Percentiles rank a stretch among this genome's conserved stretches.
These are phyloP conservation scores for Oehlia diaphana DNA, from an alignment of 192 early-diverging fungal species.

Conservation along the genomic window DNA sequence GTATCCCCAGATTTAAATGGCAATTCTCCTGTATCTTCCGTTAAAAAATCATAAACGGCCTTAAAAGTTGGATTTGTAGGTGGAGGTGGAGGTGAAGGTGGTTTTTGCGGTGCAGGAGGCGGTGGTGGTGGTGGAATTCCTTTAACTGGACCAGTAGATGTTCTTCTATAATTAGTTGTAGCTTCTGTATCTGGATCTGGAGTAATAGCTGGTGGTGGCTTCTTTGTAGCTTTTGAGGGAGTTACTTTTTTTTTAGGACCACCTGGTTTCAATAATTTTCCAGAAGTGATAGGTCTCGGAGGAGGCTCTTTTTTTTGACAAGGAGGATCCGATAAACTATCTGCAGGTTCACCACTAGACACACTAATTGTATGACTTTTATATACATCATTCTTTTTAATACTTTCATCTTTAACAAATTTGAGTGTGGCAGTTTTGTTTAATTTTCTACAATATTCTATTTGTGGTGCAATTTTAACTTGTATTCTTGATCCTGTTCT, in stretches of 20 bases:
- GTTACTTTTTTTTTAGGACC: constrained; percentile 25
- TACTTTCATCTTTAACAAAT: constrained; percentile 69
- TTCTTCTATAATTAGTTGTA: constrained; percentile 23
- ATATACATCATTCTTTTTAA: constrained; percentile 53
- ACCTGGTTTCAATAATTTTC: constrained; percentile 36
- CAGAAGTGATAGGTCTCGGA: constrained; percentile 37
- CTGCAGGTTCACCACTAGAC: constrained; percentile 60
- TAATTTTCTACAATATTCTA: constrained; percentile 73
- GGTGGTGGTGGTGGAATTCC: constrained; percentile 56
- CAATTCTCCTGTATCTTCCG: constrained; percentile 64
- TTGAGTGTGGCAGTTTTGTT: constrained; percentile 71
- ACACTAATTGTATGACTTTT: constrained; percentile 72
- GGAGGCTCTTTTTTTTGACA: constrained; percentile 34
- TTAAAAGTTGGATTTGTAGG: constrained; percentile 46
- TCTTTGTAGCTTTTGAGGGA: constrained; percentile 4
- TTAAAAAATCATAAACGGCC: constrained; percentile 65
- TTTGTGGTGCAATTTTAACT: constrained; percentile 56
- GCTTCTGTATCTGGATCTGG: constrained; percentile 19
- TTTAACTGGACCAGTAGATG: constrained; percentile 1
- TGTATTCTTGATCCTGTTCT: constrained; percentile 58
- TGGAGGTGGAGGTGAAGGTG: constrained; percentile 48
- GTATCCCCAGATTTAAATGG: constrained; percentile 64
- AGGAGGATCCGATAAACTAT: constrained; percentile 50
- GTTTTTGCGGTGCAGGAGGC: constrained; percentile 38
- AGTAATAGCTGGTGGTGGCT: constrained; percentile 11